phyloP scores from a whole-genome alignment of 371 early-diverging fungal genomes.

The Batkoa obscura region DNA sequence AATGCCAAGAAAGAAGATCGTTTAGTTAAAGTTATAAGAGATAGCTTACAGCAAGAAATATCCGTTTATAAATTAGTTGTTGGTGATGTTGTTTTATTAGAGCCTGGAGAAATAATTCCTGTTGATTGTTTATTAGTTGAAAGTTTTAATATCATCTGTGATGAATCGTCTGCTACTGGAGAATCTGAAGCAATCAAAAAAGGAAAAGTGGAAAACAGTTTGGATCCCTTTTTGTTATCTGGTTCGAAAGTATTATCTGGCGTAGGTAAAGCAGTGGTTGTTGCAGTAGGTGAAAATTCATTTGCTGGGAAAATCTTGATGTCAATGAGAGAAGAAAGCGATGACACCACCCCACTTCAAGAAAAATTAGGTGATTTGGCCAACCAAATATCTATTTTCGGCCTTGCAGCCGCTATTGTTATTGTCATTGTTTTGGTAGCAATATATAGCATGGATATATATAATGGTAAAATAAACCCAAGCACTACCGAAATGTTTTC shows the following conservation, averaged over 20 bases:
- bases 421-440: no score
- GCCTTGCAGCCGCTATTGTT: constrained; percentile 51
- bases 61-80: constrained; percentile 72
- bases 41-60: constrained; percentile 55
- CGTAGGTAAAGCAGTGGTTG: constrained; percentile 59
- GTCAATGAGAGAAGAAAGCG: constrained; percentile 51
- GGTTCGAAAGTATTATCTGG: constrained; percentile 85
- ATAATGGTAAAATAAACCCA: no score
- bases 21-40: constrained; percentile 43
- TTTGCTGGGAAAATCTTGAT: constrained; percentile 21
- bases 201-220: constrained; percentile 27
- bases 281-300: constrained; percentile 50
- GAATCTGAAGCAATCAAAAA: constrained; percentile 75
- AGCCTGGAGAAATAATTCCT: constrained; percentile 86
- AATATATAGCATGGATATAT: no score
- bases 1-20: constrained; percentile 84
- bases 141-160: constrained; percentile 68
- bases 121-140: constrained; percentile 68
- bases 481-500: constrained; percentile 37
- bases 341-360: constrained; percentile 84
- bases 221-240: constrained; percentile 70
- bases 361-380: constrained; percentile 66
- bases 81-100: constrained; percentile 78
- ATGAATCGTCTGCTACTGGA: constrained; percentile 84
- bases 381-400: constrained; percentile 82